Evolutionary conservation across 2,329 filamentous ascomycete species (phyloP).

Genomic region (Neofusicoccum sp.): DNA sequence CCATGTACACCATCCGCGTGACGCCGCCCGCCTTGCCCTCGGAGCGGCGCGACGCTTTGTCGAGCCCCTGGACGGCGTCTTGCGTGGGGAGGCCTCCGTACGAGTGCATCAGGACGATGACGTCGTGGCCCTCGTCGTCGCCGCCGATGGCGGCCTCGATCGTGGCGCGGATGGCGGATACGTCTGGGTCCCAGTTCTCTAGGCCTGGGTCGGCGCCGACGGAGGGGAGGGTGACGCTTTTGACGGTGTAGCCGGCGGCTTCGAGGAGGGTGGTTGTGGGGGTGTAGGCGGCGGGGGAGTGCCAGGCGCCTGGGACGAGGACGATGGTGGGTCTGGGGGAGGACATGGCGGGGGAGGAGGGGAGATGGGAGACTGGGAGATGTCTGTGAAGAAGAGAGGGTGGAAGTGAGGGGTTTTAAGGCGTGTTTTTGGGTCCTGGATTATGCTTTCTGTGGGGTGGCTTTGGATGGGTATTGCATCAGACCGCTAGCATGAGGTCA

Average conservation of each 20-base stretch:
- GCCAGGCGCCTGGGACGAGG: conserved; percentile 42
- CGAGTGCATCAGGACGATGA: conserved; percentile 48
- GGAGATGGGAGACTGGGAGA: neutral
- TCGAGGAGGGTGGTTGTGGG: conserved; percentile 33
- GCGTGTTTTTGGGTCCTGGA: no score
- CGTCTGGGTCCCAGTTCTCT: conserved; percentile 37
- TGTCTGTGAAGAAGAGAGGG: neutral
- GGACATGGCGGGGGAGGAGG: neutral
- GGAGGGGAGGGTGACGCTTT: conserved; percentile 33
- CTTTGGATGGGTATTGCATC: no score
- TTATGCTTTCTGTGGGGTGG: no score
- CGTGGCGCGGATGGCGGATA: conserved; percentile 35
- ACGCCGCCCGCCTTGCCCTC: neutral
- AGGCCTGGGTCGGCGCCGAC: conserved; percentile 31
- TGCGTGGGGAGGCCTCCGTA: conserved; percentile 48
- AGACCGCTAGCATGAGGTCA: no score
- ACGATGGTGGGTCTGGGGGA: conserved; percentile 38
- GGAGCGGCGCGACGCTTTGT: neutral
- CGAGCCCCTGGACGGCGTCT: conserved; percentile 29
- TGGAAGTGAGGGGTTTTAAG: neutral
- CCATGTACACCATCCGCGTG: conserved; percentile 7
- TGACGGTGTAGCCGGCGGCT: conserved; percentile 33
- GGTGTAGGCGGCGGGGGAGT: conserved; percentile 35
- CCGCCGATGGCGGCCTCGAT: conserved; percentile 35
- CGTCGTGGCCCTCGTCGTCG: conserved; percentile 40